A percentile compares a stretch with the other conserved stretches of the same genome.
These are phyloP conservation scores for Pestalotiopsis sp. DNA, from an alignment of 2,329 filamentous ascomycete species.

Conservation along the genomic window DNA sequence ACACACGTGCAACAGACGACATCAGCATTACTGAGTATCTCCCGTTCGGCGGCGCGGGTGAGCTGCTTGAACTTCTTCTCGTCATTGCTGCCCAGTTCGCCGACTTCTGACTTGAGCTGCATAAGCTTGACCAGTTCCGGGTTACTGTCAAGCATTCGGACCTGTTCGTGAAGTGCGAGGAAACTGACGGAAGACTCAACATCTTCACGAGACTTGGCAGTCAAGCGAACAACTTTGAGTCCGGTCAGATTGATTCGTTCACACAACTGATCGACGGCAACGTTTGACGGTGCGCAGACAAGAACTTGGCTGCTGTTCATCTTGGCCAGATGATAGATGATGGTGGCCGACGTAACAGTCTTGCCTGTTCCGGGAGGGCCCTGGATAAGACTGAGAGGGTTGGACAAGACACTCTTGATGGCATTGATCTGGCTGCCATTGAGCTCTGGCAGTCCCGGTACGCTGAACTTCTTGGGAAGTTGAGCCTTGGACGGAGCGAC, in stretches of 20 bases:
- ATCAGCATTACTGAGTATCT: slow-evolving; percentile 93
- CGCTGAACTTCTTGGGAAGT: slow-evolving; percentile 95
- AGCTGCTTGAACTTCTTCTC: slow-evolving; percentile 99
- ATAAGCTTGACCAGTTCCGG: slow-evolving; percentile 90
- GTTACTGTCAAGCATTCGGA: slow-evolving; percentile 96
- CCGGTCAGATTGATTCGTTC: slow-evolving; percentile 95
- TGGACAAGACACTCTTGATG: slow-evolving; percentile 92
- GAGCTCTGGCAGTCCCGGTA: slow-evolving; percentile 89
- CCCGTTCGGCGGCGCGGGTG: slow-evolving; percentile 89
- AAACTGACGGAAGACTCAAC: slow-evolving; percentile 98
- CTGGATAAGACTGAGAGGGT: slow-evolving; percentile 93
- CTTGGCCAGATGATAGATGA: slow-evolving; percentile 97
- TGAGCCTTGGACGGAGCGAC: slow-evolving; percentile 94
- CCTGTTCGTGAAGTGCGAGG: slow-evolving; percentile 93
- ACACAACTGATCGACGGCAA: slow-evolving; percentile 96
- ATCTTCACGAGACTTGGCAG: slow-evolving; percentile 98
- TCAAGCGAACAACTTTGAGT: slow-evolving; percentile 94
- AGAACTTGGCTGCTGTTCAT: slow-evolving; percentile 93
- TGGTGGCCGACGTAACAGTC: slow-evolving; percentile 96
- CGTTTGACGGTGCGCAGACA: slow-evolving; percentile 96
- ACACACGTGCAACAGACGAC: slow-evolving; percentile 99
- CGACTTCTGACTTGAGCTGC: slow-evolving; percentile 87
- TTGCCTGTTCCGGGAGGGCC: slow-evolving; percentile 97
- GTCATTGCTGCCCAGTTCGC: slow-evolving; percentile 91
- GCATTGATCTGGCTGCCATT: slow-evolving; percentile 96